Evolutionary conservation across 208 protist species (phyloP).

Genomic region (Entamoeba moshkovskii): DNA sequence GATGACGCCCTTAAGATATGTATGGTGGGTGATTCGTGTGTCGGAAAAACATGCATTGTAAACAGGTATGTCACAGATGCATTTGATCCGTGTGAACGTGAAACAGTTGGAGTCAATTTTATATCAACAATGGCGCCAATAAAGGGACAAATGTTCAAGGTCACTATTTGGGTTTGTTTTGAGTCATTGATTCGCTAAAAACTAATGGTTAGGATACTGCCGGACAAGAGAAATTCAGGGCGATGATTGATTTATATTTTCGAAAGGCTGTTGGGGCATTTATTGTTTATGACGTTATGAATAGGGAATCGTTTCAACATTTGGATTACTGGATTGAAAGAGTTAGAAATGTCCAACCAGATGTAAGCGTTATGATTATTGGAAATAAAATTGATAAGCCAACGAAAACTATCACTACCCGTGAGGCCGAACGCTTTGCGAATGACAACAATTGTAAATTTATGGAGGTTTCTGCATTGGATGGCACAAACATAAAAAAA

Average conservation of each 20-base stretch:
- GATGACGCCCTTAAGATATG: neutral
- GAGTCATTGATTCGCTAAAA: constrained; percentile 17
- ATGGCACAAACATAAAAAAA: neutral
- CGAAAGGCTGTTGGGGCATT: constrained; percentile 32
- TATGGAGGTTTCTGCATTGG: neutral
- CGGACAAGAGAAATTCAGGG: constrained; percentile 31
- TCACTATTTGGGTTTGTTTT: neutral
- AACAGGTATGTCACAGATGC: neutral
- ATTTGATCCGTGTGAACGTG: neutral
- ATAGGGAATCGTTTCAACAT: constrained; percentile 25
- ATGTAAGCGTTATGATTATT: constrained; percentile 23
- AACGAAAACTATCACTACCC: neutral
- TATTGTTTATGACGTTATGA: constrained; percentile 39
- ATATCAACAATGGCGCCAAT: neutral
- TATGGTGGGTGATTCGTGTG: neutral
- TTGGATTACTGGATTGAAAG: constrained; percentile 26
- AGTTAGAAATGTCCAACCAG: constrained; percentile 8
- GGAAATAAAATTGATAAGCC: constrained; percentile 38
- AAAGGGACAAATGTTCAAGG: neutral
- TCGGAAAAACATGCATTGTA: neutral
- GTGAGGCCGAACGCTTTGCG: neutral
- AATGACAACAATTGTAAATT: neutral
- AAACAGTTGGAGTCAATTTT: neutral
- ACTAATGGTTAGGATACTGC: constrained; percentile 44
- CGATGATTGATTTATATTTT: constrained; percentile 33